phyloP scores from a whole-genome alignment of 2,329 filamentous ascomycete genomes.

The Celoporthe dispersa region DNA sequence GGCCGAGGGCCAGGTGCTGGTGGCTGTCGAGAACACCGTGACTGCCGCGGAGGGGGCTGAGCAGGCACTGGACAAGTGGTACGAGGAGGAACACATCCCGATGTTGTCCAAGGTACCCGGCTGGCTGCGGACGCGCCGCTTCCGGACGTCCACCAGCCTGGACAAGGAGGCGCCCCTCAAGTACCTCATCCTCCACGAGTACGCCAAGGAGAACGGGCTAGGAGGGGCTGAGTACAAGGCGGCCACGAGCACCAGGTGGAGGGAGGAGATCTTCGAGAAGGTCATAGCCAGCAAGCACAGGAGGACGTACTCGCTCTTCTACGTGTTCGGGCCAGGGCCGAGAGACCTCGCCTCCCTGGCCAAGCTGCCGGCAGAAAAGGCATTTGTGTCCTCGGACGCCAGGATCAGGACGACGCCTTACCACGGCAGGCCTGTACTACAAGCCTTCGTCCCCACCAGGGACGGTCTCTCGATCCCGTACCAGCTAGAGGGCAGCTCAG shows the following conservation, averaged over 20 bases:
- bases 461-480: constrained; percentile 75
- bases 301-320: constrained; percentile 73
- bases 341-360: constrained; percentile 67
- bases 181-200: constrained; percentile 75
- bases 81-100: constrained; percentile 72
- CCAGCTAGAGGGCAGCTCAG: constrained; percentile 72
- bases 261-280: constrained; percentile 60
- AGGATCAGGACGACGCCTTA: constrained; percentile 59
- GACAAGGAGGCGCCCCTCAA: constrained; percentile 59
- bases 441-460: constrained; percentile 68
- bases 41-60: constrained; percentile 53
- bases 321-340: constrained; percentile 77
- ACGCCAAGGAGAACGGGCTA: constrained; percentile 67
- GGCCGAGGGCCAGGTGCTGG: constrained; percentile 62
- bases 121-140: constrained; percentile 76
- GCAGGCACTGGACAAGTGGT: constrained; percentile 68
- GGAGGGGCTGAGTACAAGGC: constrained; percentile 67
- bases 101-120: constrained; percentile 76
- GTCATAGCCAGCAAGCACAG: constrained; percentile 61
- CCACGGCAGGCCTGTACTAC: constrained; percentile 55
- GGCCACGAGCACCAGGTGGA: constrained; percentile 65
- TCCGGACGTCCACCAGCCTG: constrained; percentile 64
- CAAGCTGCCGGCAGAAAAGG: constrained; percentile 48
- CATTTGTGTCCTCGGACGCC: constrained; percentile 60
- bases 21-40: constrained; percentile 64